Base-by-base conservation (phyloP, 495 filamentous ascomycete species). In the Aspergillus ostianus region DNA sequence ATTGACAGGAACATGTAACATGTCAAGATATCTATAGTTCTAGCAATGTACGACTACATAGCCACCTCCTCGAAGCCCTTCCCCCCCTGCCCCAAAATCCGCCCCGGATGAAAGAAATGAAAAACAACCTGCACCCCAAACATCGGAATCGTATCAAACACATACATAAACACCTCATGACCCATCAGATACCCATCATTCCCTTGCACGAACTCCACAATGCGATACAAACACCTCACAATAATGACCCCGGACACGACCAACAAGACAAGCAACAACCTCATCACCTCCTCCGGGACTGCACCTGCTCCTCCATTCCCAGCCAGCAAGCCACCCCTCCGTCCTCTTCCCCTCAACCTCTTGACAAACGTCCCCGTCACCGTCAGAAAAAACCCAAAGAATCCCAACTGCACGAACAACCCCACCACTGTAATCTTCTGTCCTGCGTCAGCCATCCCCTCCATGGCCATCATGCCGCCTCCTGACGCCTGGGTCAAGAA, bases 371-470 rank as follows among this genome's bases (percentile, higher is more conserved):
- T 32, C 29, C 29, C 29, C 29, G 29, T 32, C 21, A 26, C 4
- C 12, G 18, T 17, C 46, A 70, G 53, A 61, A 72, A 72, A 18
- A 63, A 51, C 19, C 60, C 61, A 46, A 74, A 72, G 17, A 65
- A 67, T 12, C 70, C 26, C 10, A 74, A 57, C 53, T 72, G 69
- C 18, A 72, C 46, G 10, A 66, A 19, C 5, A 72, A 59, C 0
- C 69, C 71, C 21, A 63, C 61, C 15, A 66, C 18, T 5, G 67
- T 55, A n/a, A 74, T 51, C 46, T 73, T 69, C 47, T 71, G 58
- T 10, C 68, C 69, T 7, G 55, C 18, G 15, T 51, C 53, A 8
- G 45, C 23, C 55, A 54, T 57, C n/a, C 47, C 50, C 10, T 21
- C 10, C 2, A 59, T 49, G 29, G 60, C 20, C 59, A 53, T 51